A percentile compares a stretch with the other conserved stretches of the same genome.
These are phyloP conservation scores for Apiospora koreana DNA, from an alignment of 2,329 filamentous ascomycete species.

Conservation along the genomic window DNA sequence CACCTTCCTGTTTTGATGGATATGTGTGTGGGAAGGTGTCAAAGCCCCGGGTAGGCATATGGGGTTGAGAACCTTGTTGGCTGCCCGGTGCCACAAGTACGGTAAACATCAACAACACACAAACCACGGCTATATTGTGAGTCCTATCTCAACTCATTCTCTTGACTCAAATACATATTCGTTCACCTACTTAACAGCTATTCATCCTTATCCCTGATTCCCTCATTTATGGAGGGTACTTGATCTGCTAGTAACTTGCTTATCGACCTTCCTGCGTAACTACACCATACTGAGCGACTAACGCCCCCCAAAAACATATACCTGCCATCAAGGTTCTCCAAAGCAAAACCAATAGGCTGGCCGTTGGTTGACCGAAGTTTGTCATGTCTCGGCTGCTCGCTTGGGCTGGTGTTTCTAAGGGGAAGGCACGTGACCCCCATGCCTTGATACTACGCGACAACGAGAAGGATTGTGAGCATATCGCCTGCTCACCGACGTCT, in stretches of 20 bases:
- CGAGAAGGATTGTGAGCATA: background rate
- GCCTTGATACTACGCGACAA: background rate
- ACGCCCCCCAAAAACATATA: background rate
- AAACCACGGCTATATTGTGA: background rate
- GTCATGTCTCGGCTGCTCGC: background rate
- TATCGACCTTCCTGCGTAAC: no score
- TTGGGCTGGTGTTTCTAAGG: background rate
- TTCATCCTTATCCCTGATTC: background rate
- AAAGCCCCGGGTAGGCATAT: background rate
- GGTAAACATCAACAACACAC: background rate
- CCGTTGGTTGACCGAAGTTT: background rate
- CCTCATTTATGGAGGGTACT: background rate
- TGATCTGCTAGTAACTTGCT: background rate
- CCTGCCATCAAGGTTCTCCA: background rate
- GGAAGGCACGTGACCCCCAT: background rate
- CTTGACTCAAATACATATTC: background rate
- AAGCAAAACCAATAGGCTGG: background rate
- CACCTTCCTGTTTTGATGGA: background rate
- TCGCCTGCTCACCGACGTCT: background rate
- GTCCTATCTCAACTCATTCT: background rate
- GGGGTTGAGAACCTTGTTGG: constrained; percentile 1
- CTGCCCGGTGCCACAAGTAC: background rate
- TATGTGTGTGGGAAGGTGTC: background rate
- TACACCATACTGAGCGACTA: background rate
- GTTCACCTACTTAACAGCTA: background rate